A percentile compares a stretch with the other conserved stretches of the same genome.
Conservation (phyloP, 805 yeast species). For the Ogataea pilisensis region DNA sequence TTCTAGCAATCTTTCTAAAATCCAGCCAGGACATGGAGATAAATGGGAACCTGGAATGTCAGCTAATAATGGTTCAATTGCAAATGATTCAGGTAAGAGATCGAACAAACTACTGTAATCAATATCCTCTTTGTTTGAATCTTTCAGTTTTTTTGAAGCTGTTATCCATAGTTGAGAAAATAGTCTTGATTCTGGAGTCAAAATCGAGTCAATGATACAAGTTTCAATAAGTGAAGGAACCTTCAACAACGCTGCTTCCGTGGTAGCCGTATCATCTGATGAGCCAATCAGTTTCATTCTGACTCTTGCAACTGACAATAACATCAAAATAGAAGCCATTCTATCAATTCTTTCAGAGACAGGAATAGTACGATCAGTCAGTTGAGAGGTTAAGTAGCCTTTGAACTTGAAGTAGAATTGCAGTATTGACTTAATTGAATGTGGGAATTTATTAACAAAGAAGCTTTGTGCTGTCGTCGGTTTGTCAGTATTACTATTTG, state of each 20-base stretch:
- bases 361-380: constrained; percentile 57
- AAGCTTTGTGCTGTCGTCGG: constrained; percentile 1
- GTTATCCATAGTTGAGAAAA: constrained; percentile 67
- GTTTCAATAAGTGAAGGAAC: constrained; percentile 86
- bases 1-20: constrained; percentile 73
- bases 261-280: constrained; percentile 24
- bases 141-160: constrained; percentile 37
- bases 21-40: constrained; percentile 91
- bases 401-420: constrained; percentile 65
- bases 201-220: constrained; percentile 66
- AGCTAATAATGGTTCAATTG: constrained; percentile 6
- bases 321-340: constrained; percentile 64
- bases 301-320: constrained; percentile 59
- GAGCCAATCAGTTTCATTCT: constrained; percentile 59
- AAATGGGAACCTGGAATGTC: constrained; percentile 34
- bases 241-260: constrained; percentile 35
- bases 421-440: constrained; percentile 61
- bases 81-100: constrained; percentile 28
- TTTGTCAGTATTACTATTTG: constrained; percentile 12
- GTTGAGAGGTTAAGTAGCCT: constrained; percentile 56
- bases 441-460: constrained; percentile 53
- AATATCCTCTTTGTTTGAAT: not conserved
- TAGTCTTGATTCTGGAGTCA: constrained; percentile 75
- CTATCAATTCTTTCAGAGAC: constrained; percentile 57
- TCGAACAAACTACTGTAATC: constrained; percentile 19